These are phyloP conservation scores for Zygosaccharomyces pseudobailii DNA, from an alignment of 1,139 yeast genomes.

Conservation along the genomic window DNA sequence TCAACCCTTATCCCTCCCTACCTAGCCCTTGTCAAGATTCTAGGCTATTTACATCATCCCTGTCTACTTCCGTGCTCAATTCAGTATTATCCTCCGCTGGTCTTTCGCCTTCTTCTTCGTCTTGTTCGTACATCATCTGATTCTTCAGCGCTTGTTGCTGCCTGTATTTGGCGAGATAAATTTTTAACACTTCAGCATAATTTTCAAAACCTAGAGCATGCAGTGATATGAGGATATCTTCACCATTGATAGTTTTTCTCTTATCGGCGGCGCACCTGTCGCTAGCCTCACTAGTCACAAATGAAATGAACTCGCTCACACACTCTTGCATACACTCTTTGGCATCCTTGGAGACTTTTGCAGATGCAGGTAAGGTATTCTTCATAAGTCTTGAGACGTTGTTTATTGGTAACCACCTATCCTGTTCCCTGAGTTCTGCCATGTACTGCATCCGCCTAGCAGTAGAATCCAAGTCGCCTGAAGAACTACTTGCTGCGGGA, in stretches of 20 bases:
- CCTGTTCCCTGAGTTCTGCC: slow-evolving; percentile 51
- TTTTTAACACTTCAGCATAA: slow-evolving; percentile 74
- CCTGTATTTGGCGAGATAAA: slow-evolving; percentile 73
- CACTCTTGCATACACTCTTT: slow-evolving; percentile 98
- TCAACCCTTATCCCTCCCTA: background rate
- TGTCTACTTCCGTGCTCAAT: slow-evolving; percentile 4
- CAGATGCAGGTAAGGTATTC: slow-evolving; percentile 78
- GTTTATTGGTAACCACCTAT: slow-evolving; percentile 81
- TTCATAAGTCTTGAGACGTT: slow-evolving; percentile 93
- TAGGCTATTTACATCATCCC: background rate
- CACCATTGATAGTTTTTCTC: slow-evolving; percentile 78
- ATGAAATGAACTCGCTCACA: slow-evolving; percentile 86
- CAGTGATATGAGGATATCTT: slow-evolving; percentile 63
- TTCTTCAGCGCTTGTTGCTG: slow-evolving; percentile 64
- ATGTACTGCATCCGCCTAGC: slow-evolving; percentile 22
- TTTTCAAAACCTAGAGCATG: slow-evolving; percentile 76
- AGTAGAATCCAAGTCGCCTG: slow-evolving; percentile 5
- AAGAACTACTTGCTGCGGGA: slow-evolving; percentile 1
- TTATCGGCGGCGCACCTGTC: slow-evolving; percentile 71
- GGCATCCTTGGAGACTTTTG: slow-evolving; percentile 92
- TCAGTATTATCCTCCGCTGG: slow-evolving; percentile 4
- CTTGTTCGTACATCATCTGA: slow-evolving; percentile 21
- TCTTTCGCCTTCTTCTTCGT: slow-evolving; percentile 12
- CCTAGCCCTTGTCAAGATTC: background rate
- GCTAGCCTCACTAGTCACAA: slow-evolving; percentile 79